These are phyloP conservation scores for Phytophthora europaea DNA, from an alignment of 352 stramenopile species.

Conservation along the genomic window DNA sequence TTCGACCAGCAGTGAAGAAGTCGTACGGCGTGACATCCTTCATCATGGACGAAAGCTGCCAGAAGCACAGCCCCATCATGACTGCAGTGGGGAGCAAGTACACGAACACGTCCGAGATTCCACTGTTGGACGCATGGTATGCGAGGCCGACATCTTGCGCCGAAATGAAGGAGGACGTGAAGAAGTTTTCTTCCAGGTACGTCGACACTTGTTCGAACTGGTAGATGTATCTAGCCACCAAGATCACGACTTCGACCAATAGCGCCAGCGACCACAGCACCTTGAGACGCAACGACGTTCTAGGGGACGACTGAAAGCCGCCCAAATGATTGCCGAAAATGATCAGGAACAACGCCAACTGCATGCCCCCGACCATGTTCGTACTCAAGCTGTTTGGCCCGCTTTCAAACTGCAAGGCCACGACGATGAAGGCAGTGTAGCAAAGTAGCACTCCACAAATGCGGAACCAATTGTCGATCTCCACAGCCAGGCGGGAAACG, in stretches of 20 bases:
- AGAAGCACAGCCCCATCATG: constrained; percentile 83
- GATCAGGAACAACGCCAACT: constrained; percentile 71
- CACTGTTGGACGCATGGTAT: constrained; percentile 63
- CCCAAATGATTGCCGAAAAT: constrained; percentile 80
- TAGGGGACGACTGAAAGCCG: constrained; percentile 66
- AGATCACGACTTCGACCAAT: constrained; percentile 71
- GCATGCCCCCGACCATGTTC: constrained; percentile 69
- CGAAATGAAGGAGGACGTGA: constrained; percentile 77
- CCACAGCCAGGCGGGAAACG: constrained; percentile 71
- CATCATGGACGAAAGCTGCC: constrained; percentile 84
- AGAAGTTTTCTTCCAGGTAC: constrained; percentile 74
- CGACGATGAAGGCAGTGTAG: constrained; percentile 77
- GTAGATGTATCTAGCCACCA: constrained; percentile 82
- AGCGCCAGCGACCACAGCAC: constrained; percentile 84
- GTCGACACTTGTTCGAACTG: constrained; percentile 80
- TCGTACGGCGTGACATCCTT: constrained; percentile 72
- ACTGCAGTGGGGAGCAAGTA: constrained; percentile 81
- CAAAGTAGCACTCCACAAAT: constrained; percentile 69
- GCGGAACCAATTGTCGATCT: constrained; percentile 85
- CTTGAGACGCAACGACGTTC: constrained; percentile 78
- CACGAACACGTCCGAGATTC: constrained; percentile 79
- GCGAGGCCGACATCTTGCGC: constrained; percentile 80
- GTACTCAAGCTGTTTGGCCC: constrained; percentile 63
- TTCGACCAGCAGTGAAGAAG: constrained; percentile 70
- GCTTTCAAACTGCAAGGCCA: constrained; percentile 75